Evolutionary conservation across 2,329 filamentous ascomycete species (phyloP).

Genomic region (Atkinsonella texensis): DNA sequence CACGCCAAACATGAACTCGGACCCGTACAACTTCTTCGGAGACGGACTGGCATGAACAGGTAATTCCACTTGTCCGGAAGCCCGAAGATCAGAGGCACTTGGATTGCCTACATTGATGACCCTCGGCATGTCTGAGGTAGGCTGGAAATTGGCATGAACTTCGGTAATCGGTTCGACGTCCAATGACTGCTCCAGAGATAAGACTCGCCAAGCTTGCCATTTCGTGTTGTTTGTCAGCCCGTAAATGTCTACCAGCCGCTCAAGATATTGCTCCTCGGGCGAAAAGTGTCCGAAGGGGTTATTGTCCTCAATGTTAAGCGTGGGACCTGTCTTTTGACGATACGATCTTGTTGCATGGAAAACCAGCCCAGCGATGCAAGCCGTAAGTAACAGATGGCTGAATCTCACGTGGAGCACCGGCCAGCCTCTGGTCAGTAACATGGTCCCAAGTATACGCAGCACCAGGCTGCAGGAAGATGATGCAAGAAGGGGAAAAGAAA

Average conservation of each 20-base stretch:
- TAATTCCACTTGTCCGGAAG: slow-evolving; percentile 20
- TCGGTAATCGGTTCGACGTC: slow-evolving; percentile 17
- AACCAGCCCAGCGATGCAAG: slow-evolving; percentile 16
- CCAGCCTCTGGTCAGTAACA: slow-evolving; percentile 16
- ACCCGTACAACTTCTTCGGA: slow-evolving; percentile 24
- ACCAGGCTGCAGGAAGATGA: slow-evolving; percentile 2
- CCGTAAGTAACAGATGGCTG: slow-evolving; percentile 12
- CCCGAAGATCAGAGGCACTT: slow-evolving; percentile 15
- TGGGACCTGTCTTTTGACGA: slow-evolving; percentile 4
- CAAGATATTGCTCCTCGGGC: slow-evolving; percentile 22
- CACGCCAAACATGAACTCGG: slow-evolving; percentile 30
- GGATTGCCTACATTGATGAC: slow-evolving; percentile 16
- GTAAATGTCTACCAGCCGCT: slow-evolving; percentile 15
- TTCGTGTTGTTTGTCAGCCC: slow-evolving; percentile 19
- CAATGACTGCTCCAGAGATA: slow-evolving; percentile 16
- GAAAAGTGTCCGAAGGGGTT: slow-evolving; percentile 8
- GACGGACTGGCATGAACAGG: slow-evolving; percentile 19
- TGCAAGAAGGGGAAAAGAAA: neutral
- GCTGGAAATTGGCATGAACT: slow-evolving; percentile 20
- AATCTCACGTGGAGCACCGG: slow-evolving; percentile 12
- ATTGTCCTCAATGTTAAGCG: slow-evolving; percentile 9
- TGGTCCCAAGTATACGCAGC: slow-evolving; percentile 9
- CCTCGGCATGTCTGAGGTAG: slow-evolving; percentile 12
- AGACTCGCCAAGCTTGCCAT: slow-evolving; percentile 24
- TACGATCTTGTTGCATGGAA: slow-evolving; percentile 11